A percentile compares a stretch with the other conserved stretches of the same genome.
These are phyloP conservation scores for Termitomyces sp. DNA, from an alignment of 768 basidiomycete genomes.

Conservation along the genomic window DNA sequence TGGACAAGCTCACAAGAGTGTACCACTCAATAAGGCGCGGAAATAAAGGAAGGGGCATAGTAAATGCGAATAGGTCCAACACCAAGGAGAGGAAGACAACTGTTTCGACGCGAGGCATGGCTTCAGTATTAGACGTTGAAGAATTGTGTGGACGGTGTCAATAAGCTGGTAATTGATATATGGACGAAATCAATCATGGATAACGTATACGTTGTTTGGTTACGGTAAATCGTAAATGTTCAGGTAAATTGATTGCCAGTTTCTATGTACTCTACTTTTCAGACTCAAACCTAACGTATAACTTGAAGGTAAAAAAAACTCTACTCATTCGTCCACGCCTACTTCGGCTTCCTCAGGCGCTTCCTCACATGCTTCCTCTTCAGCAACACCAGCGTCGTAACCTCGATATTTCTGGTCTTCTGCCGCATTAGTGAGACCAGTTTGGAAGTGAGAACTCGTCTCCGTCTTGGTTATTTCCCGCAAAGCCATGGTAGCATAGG, in stretches of 20 bases:
- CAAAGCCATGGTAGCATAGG: conserved; percentile 98
- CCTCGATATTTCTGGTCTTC: conserved; percentile 82
- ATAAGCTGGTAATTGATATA: neutral
- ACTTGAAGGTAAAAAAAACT: neutral
- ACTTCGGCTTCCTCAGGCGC: conserved; percentile 12
- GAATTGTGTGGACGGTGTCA: neutral
- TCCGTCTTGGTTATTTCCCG: conserved; percentile 94
- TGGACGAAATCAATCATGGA: neutral
- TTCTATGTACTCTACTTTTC: no score
- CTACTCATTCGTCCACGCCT: conserved; percentile 2
- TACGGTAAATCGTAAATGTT: no score
- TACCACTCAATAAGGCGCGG: conserved; percentile 98
- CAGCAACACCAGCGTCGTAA: conserved; percentile 26
- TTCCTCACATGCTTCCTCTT: conserved; percentile 12
- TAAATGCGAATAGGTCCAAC: conserved; percentile 88
- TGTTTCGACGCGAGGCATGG: conserved; percentile 65
- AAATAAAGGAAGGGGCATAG: conserved; percentile 92
- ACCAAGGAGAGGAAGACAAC: conserved; percentile 89
- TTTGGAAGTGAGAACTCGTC: conserved; percentile 89
- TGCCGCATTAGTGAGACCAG: conserved; percentile 64
- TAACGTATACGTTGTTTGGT: no score
- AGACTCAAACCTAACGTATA: neutral
- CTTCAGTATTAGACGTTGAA: neutral
- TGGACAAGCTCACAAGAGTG: conserved; percentile 44
- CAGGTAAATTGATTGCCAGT: no score